Conservation (phyloP, 2,329 filamentous ascomycete species). For the Colletotrichum cordylinicola region DNA sequence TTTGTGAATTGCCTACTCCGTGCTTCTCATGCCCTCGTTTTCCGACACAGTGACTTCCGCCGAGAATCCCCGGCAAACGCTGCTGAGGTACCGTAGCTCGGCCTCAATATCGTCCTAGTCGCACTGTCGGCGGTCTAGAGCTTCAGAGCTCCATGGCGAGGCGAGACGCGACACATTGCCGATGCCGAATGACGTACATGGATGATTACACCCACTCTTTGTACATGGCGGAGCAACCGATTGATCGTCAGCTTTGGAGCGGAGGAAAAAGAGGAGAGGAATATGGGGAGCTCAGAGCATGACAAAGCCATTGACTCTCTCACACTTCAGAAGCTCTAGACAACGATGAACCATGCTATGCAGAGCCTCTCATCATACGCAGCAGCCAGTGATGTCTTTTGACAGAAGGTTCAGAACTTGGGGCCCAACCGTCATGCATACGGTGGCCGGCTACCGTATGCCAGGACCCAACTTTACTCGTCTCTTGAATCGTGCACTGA, state of each 20-base stretch:
- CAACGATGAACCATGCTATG: conserved; percentile 20
- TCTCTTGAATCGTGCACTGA: conserved; percentile 19
- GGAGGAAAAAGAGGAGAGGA: conserved; percentile 9
- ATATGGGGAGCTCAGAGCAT: background rate
- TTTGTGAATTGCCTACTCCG: background rate
- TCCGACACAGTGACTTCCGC: background rate
- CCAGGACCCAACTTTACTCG: conserved; percentile 9
- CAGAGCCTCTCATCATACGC: background rate
- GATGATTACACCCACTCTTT: conserved; percentile 10
- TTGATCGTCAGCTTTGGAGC: conserved; percentile 11
- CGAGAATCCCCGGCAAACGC: background rate
- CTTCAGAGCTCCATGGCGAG: conserved; percentile 1
- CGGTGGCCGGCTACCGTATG: conserved; percentile 1
- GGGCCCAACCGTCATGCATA: conserved; percentile 2
- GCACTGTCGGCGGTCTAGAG: conserved; percentile 6
- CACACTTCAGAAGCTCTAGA: conserved; percentile 5
- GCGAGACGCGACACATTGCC: conserved; percentile 18
- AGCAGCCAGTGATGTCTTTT: background rate
- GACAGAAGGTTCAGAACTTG: background rate
- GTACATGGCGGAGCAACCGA: conserved; percentile 14
- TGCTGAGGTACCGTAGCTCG: background rate
- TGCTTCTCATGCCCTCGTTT: background rate
- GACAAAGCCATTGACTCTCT: conserved; percentile 7
- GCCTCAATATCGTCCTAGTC: background rate
- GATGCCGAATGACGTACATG: conserved; percentile 22